phyloP scores from a whole-genome alignment of 192 early-diverging fungal species.

The Fimicolochytrium jonesii region DNA sequence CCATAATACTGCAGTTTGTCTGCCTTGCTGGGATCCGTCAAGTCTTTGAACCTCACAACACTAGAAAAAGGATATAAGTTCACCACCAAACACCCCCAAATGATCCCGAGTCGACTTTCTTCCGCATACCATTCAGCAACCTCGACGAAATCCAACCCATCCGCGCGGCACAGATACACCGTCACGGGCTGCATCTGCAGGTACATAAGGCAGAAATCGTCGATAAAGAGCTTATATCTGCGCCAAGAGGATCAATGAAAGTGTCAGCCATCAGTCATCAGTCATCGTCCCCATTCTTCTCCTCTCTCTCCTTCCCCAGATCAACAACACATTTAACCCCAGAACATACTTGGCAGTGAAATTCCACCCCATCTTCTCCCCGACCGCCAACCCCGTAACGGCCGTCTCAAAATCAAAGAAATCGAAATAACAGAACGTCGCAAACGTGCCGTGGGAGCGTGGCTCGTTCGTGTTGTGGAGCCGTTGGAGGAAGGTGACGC shows the following conservation, averaged over 20 bases:
- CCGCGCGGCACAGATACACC: slow-evolving; percentile 39
- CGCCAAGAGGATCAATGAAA: not conserved
- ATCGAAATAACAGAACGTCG: slow-evolving; percentile 47
- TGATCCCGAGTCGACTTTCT: not conserved
- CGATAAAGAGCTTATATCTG: slow-evolving; percentile 48
- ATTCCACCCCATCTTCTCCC: slow-evolving; percentile 36
- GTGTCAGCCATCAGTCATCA: too few relatives aligned
- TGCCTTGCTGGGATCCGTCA: slow-evolving; percentile 38
- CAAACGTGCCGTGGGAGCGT: slow-evolving; percentile 6
- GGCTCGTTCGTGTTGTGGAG: slow-evolving; percentile 24
- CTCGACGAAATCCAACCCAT: slow-evolving; percentile 40
- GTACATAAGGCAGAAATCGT: slow-evolving; percentile 58
- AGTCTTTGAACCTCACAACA: slow-evolving; percentile 42
- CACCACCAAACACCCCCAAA: not conserved
- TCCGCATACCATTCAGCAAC: slow-evolving; percentile 39
- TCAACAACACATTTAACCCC: too few relatives aligned
- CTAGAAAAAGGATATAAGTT: not conserved
- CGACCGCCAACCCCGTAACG: slow-evolving; percentile 40
- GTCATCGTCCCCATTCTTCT: too few relatives aligned
- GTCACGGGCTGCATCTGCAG: slow-evolving; percentile 41
- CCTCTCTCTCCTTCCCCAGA: too few relatives aligned
- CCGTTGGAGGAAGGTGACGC: slow-evolving; percentile 25
- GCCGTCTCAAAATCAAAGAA: slow-evolving; percentile 60
- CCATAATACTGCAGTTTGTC: slow-evolving; percentile 45
- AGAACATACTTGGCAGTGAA: slow-evolving; percentile 4